Evolutionary conservation across 164 flowering plant genomes (phyloP), one percentile per base, ranked within the genome.

Genomic region (Litsea cubeba): DNA sequence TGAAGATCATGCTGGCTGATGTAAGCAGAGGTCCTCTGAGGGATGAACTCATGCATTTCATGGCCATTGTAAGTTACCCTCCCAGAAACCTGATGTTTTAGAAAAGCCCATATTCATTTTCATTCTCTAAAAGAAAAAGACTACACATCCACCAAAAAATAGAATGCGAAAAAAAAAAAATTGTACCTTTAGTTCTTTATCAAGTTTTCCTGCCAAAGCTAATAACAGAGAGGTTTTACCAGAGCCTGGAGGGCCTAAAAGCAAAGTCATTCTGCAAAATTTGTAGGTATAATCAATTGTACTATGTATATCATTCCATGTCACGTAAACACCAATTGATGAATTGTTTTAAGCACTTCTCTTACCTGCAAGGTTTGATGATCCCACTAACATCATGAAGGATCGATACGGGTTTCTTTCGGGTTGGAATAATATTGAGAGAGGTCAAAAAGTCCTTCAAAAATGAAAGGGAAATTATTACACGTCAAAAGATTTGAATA

Each of bases 21-120:
- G 71, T 89, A 89, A 22, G 93, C 88, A 22, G 91, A 82, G 1
- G 91, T 83, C 77, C 90, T 82, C 77, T 86, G 88, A 17, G 91
- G 91, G 18, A 88, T 87, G 81, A 90, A 90, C 76, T 90, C 94
- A 58, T 90, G 40, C 87, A 88, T 78, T 26, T 77, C 83, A 77
- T 88, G 90, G 20, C 94, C 94, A 80, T 90, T 90, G 80, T 88
- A 90, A 71, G 87, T 90, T 18, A 90, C 84, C 50, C 62, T 83
- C 20, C 91, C 91, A 2, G 88, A 83, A 57, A 79, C 78, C 93
- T 88, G 72, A 46, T 23, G 25, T 60, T 40, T 24, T 22, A 65
- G 58, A 74, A 20, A 40, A 72, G 50, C 26, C 30, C 20, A 28
- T 15, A 15, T 54, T 54, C 60, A 54, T 54, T 54, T 54, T 54